A percentile compares a stretch with the other conserved stretches of the same genome.
Evolutionary conservation across 2,329 filamentous ascomycete genomes (phyloP).

Genomic region (Septoria petroselini): DNA sequence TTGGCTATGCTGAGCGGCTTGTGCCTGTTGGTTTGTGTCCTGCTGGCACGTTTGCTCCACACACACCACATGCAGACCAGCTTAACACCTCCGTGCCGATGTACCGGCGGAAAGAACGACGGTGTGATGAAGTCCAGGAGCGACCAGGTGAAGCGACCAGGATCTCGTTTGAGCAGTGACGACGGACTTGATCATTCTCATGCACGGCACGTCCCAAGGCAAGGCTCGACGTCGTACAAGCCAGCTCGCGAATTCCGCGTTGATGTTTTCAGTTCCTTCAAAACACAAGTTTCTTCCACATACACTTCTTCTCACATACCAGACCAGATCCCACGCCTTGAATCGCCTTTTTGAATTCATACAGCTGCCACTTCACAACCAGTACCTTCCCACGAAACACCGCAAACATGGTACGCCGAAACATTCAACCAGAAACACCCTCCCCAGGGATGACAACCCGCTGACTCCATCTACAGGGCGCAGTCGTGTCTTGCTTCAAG

Average conservation of each 20-base stretch:
- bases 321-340: conserved; percentile 1
- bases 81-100: not conserved
- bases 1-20: not conserved
- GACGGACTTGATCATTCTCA: not conserved
- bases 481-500: conserved; percentile 55
- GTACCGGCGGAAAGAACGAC: not conserved
- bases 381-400: too few species aligned
- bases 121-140: not conserved
- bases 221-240: conserved; percentile 11
- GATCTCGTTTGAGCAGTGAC: conserved; percentile 2
- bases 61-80: not conserved
- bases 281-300: too few species aligned
- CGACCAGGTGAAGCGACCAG: not conserved
- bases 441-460: not conserved
- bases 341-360: too few species aligned
- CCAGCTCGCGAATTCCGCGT: too few species aligned
- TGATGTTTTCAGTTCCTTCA: not conserved
- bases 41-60: conserved; percentile 1
- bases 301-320: not conserved
- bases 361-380: too few species aligned
- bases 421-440: not conserved
- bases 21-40: not conserved
- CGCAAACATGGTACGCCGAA: not conserved
- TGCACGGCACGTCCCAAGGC: too few species aligned
- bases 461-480: conserved; percentile 60